Base-by-base conservation (phyloP, 805 yeast genomes). In the Cyberlindnera xylosilytica region DNA sequence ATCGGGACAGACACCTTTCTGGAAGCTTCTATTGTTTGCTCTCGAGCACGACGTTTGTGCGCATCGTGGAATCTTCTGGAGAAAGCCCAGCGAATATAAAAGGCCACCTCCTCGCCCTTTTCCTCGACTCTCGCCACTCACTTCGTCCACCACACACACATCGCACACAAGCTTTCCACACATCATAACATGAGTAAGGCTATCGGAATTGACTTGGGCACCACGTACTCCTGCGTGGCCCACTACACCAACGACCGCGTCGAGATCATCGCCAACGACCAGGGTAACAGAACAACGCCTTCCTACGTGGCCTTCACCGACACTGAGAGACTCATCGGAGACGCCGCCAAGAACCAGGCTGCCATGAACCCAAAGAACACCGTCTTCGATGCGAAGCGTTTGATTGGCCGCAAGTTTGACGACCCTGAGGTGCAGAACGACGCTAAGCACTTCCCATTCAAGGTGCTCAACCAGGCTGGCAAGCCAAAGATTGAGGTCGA, bases 281-380 rank as follows among this genome's bases (percentile, higher is more conserved):
- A 29, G 19, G 32, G 32, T 29, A 29, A 29, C 32, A 29, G 32
- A 29, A 29, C 32, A n/a, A 29, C 32, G n/a, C 32, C 32, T 29
- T 29, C 32, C 13, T 29, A 29, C 13, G 32, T 29, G 8, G 32
- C 32, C 31, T 89, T 89, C 74, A 87, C 95, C 42, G 91, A 84
- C 56, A 78, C 85, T 42, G 97, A 89, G 75, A 81, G 70, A 66
- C 76, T 72, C 67, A 66, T 61, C 38, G 40, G 40, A 29, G 40
- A 41, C 34, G 44, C 44, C 20, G 44, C 44, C 19, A 41, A 41
- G 36, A 41, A 41, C 72, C 97, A 89, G 74, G 97, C 97, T 52
- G 90, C 96, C 45, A 79, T 89, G 66, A 89, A 89, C 75, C 96
- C 95, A 51, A 29, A 29, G 32, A 29, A 29, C 32, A 29, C 32